phyloP scores from a whole-genome alignment of 768 basidiomycete genomes.

The Podaxis sp. region DNA sequence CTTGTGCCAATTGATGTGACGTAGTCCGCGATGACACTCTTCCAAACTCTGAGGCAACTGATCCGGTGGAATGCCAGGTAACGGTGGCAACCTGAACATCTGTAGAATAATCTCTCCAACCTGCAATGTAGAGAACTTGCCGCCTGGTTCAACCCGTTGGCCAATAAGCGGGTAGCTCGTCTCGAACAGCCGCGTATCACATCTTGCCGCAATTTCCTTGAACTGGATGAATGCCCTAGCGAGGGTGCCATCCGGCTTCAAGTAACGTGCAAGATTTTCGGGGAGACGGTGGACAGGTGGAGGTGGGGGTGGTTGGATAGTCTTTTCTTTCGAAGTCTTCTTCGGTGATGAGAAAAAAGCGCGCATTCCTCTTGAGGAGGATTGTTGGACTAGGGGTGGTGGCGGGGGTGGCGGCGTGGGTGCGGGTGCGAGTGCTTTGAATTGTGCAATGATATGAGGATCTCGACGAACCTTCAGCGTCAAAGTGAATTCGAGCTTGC shows the following conservation, averaged over 20 bases:
- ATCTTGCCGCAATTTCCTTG: slow-evolving; percentile 80
- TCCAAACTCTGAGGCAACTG: slow-evolving; percentile 91
- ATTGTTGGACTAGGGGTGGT: slow-evolving; percentile 42
- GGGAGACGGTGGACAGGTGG: slow-evolving; percentile 47
- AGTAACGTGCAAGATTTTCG: slow-evolving; percentile 79
- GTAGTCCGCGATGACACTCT: slow-evolving; percentile 84
- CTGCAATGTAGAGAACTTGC: slow-evolving; percentile 62
- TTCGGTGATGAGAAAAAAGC: slow-evolving; percentile 81
- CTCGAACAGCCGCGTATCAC: slow-evolving; percentile 84
- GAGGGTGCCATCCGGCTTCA: slow-evolving; percentile 84
- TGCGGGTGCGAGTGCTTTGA: slow-evolving; percentile 56
- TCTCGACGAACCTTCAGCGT: slow-evolving; percentile 85
- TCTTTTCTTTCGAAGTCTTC: slow-evolving; percentile 52
- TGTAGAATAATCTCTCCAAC: slow-evolving; percentile 89
- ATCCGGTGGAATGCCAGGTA: slow-evolving; percentile 77
- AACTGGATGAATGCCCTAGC: slow-evolving; percentile 88
- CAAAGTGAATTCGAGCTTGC: slow-evolving; percentile 93
- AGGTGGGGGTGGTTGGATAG: slow-evolving; percentile 37
- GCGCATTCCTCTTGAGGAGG: slow-evolving; percentile 65
- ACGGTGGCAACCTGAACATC: slow-evolving; percentile 84
- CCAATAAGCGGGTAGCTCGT: slow-evolving; percentile 81
- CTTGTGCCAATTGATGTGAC: slow-evolving; percentile 93
- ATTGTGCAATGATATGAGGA: slow-evolving; percentile 79
- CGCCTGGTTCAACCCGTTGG: slow-evolving; percentile 59
- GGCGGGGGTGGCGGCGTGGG: slow-evolving; percentile 27